Conservation (phyloP, 2,329 filamentous ascomycete genomes). For the Penicillium olsonii region DNA sequence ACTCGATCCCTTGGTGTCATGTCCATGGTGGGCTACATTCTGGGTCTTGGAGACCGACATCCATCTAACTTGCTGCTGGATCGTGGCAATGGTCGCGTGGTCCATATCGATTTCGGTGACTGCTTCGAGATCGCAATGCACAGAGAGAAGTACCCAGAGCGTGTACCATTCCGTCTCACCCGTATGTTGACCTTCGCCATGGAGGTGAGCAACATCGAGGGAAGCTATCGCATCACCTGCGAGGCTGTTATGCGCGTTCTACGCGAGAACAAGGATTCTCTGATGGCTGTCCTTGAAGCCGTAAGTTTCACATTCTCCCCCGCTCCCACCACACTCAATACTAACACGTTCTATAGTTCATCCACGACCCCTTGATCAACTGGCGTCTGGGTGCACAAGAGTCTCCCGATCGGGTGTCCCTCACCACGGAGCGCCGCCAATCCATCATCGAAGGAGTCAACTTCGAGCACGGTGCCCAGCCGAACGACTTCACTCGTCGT, state of each 20-base stretch:
- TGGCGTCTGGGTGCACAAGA: constrained; percentile 78
- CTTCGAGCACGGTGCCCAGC: constrained; percentile 54
- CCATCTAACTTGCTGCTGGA: constrained; percentile 98
- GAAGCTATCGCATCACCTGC: constrained; percentile 95
- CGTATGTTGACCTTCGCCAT: constrained; percentile 99
- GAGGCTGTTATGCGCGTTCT: constrained; percentile 98
- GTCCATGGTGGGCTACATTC: constrained; percentile 99
- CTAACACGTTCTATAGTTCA: constrained; percentile 65
- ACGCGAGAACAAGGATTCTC: constrained; percentile 93
- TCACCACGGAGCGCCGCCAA: constrained; percentile 61
- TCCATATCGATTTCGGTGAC: constrained; percentile 99
- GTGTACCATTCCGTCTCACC: constrained; percentile 95
- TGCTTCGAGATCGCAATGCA: constrained; percentile 99
- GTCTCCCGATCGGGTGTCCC: constrained; percentile 60
- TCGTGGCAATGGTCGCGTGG: constrained; percentile 90
- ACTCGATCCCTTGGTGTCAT: constrained; percentile 96
- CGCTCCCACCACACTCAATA: not conserved
- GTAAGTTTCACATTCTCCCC: constrained; percentile 59
- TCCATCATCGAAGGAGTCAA: constrained; percentile 57
- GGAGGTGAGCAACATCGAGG: constrained; percentile 99
- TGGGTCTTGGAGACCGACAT: constrained; percentile 93
- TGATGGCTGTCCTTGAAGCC: constrained; percentile 97
- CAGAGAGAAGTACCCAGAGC: constrained; percentile 96
- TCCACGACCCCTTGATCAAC: constrained; percentile 97
- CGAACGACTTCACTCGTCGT: constrained; percentile 66